Percentiles rank a stretch among this genome's conserved stretches.
Conservation (phyloP, 106 monocot genomes). For the Xerophyta viscosa region DNA sequence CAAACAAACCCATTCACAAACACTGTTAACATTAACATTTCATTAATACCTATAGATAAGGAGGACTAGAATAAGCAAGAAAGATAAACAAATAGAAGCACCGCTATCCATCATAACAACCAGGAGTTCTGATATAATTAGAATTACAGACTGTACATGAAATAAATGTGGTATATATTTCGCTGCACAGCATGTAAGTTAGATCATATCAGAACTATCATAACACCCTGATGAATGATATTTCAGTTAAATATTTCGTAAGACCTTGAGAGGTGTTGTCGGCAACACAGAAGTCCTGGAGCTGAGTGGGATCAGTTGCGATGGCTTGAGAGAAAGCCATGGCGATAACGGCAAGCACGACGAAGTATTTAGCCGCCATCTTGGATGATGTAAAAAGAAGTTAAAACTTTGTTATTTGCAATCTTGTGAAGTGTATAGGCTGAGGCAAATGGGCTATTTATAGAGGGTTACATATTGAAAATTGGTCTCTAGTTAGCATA, state of each 20-base stretch:
- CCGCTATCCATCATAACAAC: no score
- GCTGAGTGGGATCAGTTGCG: conserved; percentile 7
- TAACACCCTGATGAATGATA: neutral
- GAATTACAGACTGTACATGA: no score
- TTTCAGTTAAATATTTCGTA: neutral
- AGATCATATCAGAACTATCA: no score
- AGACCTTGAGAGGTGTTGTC: conserved; percentile 2
- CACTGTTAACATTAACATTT: conserved; percentile 1
- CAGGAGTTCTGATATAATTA: no score
- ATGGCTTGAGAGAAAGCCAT: conserved; percentile 2
- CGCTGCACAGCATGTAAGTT: no score
- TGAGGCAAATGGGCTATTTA: neutral
- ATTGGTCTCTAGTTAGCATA: no score
- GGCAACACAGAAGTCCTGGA: conserved; percentile 8
- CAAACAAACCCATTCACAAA: conserved; percentile 9
- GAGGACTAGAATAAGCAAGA: no score
- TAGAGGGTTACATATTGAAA: no score
- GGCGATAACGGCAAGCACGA: conserved; percentile 4
- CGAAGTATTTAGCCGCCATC: neutral
- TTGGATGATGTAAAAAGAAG: no score
- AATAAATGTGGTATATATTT: no score
- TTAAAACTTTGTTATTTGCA: neutral
- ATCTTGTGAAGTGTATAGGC: neutral
- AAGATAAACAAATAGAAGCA: neutral
- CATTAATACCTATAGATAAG: no score